A percentile compares a stretch with the other conserved stretches of the same genome.
Evolutionary conservation across 805 yeast genomes (phyloP).

Genomic region (Candida maris): DNA sequence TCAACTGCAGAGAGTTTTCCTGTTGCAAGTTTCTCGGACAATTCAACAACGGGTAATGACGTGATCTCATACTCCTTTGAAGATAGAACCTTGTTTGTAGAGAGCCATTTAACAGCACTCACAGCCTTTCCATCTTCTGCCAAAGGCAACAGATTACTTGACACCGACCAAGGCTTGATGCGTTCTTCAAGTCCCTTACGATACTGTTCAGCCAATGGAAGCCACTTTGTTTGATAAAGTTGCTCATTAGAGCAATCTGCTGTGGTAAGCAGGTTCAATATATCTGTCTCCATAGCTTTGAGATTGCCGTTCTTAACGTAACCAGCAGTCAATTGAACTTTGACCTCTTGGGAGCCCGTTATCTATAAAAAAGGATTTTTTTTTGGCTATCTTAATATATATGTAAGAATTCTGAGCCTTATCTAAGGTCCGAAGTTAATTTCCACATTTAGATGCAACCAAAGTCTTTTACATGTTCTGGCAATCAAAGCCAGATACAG

Average conservation of each 20-base stretch:
- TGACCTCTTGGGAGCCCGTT: too few relatives aligned
- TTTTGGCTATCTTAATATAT: too few relatives aligned
- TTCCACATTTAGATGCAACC: too few relatives aligned
- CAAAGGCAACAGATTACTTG: neutral
- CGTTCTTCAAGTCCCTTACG: neutral
- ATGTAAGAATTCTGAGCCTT: too few relatives aligned
- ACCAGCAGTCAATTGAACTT: too few relatives aligned
- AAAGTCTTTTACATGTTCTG: too few relatives aligned
- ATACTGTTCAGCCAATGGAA: conserved; percentile 1
- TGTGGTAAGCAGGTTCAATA: neutral
- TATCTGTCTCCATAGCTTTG: neutral
- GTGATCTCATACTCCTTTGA: conserved; percentile 39
- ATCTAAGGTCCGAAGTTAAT: too few relatives aligned
- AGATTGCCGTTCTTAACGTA: too few relatives aligned
- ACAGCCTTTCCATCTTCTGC: neutral
- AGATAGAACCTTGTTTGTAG: conserved; percentile 26
- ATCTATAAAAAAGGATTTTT: too few relatives aligned
- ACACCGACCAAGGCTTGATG: neutral
- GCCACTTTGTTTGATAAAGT: conserved; percentile 2
- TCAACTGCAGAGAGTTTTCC: conserved; percentile 39
- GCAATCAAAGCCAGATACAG: too few relatives aligned
- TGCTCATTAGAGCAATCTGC: conserved; percentile 1
- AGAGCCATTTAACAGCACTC: conserved; percentile 5
- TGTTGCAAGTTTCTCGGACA: conserved; percentile 8
- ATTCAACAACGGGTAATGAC: conserved; percentile 25